Conservation (phyloP, 495 filamentous ascomycete species). For the Penicillium diatomitis region DNA sequence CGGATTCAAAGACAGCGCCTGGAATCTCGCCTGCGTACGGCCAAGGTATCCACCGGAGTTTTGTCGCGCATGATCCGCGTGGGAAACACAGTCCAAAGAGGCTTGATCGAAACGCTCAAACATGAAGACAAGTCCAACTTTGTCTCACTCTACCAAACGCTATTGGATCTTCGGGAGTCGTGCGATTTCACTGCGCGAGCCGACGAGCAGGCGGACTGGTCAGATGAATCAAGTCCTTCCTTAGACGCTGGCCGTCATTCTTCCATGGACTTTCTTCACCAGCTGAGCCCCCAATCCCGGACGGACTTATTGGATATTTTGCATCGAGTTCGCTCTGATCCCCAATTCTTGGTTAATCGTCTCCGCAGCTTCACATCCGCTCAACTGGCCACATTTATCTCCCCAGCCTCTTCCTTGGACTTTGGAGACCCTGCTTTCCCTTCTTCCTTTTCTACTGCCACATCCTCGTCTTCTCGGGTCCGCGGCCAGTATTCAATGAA, state of each 20-base stretch:
- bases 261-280: slow-evolving; percentile 66
- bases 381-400: slow-evolving; percentile 65
- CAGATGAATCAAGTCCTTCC: slow-evolving; percentile 26
- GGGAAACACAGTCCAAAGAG: slow-evolving; percentile 68
- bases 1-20: slow-evolving; percentile 31
- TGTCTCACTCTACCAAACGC: slow-evolving; percentile 73
- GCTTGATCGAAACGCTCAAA: slow-evolving; percentile 79
- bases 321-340: slow-evolving; percentile 70
- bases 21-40: slow-evolving; percentile 33
- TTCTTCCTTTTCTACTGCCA: slow-evolving; percentile 6
- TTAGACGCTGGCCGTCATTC: slow-evolving; percentile 25
- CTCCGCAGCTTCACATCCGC: slow-evolving; percentile 59
- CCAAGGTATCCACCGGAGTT: slow-evolving; percentile 61
- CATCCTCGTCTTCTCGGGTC: slow-evolving; percentile 52
- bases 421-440: slow-evolving; percentile 74
- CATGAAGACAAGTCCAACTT: slow-evolving; percentile 87
- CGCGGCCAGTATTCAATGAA: slow-evolving; percentile 45
- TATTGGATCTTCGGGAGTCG: slow-evolving; percentile 80
- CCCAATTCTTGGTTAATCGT: slow-evolving; percentile 76
- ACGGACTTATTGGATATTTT: slow-evolving; percentile 72
- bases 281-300: slow-evolving; percentile 65
- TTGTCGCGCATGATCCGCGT: slow-evolving; percentile 71
- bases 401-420: slow-evolving; percentile 67
- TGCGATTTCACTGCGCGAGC: slow-evolving; percentile 56
- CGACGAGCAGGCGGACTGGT: slow-evolving; percentile 32